phyloP scores from a whole-genome alignment of 78 protist species.

The Speleostelium caveatum region DNA sequence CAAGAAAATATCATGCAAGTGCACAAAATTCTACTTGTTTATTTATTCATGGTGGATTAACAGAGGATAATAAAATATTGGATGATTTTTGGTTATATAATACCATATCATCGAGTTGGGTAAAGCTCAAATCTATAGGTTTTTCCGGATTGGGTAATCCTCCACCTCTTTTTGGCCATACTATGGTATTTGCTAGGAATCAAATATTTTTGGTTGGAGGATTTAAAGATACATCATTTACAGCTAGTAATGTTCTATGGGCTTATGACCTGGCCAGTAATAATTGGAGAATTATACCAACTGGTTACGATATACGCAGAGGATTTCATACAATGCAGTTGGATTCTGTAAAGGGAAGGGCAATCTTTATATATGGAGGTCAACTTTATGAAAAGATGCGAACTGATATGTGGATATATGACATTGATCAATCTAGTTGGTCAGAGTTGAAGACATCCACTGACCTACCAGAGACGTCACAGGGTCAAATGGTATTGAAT shows the following conservation, averaged over 20 bases:
- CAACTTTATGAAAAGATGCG: no score
- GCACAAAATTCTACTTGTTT: slow-evolving; percentile 10
- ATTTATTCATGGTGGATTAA: slow-evolving; percentile 32
- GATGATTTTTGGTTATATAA: slow-evolving; percentile 35
- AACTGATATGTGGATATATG: background rate
- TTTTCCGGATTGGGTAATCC: background rate
- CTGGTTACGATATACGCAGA: background rate
- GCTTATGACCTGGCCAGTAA: background rate
- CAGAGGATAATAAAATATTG: background rate
- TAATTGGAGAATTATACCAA: background rate
- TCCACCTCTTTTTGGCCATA: slow-evolving; percentile 1
- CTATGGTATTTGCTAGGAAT: background rate
- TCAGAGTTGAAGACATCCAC: background rate
- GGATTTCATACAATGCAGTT: background rate
- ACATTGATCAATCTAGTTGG: background rate
- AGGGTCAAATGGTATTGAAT: background rate
- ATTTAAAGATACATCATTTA: background rate
- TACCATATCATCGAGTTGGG: background rate
- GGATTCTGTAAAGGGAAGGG: background rate
- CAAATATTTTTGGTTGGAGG: slow-evolving; percentile 1
- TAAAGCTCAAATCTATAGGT: background rate
- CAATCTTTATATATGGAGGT: slow-evolving; percentile 1
- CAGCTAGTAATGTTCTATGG: slow-evolving; percentile 3
- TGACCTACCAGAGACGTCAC: background rate
- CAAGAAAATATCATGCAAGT: background rate